phyloP scores from a whole-genome alignment of 805 yeast species.

The Starmerella lactis-condensi region DNA sequence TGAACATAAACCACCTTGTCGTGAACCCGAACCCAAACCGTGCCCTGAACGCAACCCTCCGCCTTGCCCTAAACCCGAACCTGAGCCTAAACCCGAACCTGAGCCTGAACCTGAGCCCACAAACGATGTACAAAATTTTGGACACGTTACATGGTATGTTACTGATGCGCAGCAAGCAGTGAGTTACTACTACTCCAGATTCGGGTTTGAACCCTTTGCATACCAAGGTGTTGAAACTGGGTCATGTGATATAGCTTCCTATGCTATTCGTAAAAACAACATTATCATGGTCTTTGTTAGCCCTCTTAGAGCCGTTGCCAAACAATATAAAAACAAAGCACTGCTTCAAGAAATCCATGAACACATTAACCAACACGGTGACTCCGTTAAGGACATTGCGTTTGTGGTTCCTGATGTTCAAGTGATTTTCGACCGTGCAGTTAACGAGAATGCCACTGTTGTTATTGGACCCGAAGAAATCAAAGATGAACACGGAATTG shows the following conservation, averaged over 20 bases:
- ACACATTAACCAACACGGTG: constrained; percentile 45
- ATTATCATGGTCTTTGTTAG: constrained; percentile 33
- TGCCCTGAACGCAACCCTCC: no score
- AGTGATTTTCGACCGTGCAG: constrained; percentile 29
- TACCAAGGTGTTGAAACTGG: constrained; percentile 54
- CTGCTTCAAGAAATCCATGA: constrained; percentile 26
- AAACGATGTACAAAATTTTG: constrained; percentile 29
- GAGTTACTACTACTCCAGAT: constrained; percentile 31
- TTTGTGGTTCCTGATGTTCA: constrained; percentile 40
- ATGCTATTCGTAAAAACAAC: constrained; percentile 42
- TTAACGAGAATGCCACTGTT: constrained; percentile 32
- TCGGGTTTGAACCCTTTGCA: constrained; percentile 51
- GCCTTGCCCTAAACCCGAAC: no score
- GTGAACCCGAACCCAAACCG: no score
- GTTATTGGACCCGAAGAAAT: constrained; percentile 13
- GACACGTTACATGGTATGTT: constrained; percentile 51
- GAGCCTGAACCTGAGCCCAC: no score
- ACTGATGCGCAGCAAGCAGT: constrained; percentile 57
- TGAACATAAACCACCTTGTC: no score
- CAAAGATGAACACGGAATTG: constrained; percentile 33
- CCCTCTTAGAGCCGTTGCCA: constrained; percentile 22
- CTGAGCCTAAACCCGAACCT: no score
- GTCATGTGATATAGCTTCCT: constrained; percentile 33
- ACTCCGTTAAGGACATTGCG: constrained; percentile 62
- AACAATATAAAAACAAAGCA: constrained; percentile 16